A percentile compares a stretch with the other conserved stretches of the same genome.
Conservation (phyloP, 2,329 filamentous ascomycete genomes). For the Alternaria conjuncta region DNA sequence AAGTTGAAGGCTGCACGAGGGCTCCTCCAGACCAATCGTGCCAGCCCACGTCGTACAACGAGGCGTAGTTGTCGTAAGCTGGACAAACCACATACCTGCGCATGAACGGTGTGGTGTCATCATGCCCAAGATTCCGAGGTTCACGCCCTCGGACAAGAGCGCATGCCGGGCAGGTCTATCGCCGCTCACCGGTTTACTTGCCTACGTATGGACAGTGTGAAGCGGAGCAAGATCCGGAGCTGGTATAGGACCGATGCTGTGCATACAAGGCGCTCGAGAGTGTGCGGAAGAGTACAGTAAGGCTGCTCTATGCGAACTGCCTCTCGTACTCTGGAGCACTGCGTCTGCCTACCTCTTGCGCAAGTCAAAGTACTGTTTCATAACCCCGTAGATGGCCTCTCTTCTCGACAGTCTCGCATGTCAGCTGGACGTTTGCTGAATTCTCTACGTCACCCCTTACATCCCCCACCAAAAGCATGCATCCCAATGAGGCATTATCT, state of each 20-base stretch:
- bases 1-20: not conserved
- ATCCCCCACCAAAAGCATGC: not conserved
- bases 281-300: not conserved
- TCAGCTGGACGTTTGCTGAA: not conserved
- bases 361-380: not conserved
- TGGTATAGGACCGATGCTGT: conserved; percentile 8
- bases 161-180: conserved; percentile 3
- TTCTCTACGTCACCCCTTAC: not conserved
- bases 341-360: not conserved
- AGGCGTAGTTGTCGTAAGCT: conserved; percentile 1
- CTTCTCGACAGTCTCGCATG: not conserved
- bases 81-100: conserved; percentile 1
- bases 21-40: conserved; percentile 2
- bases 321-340: not conserved
- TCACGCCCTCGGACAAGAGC: conserved; percentile 11
- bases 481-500: not conserved
- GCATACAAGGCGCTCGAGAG: not conserved
- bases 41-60: conserved; percentile 7
- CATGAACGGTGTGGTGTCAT: conserved; percentile 1
- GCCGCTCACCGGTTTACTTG: not conserved
- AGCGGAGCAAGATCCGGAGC: not conserved
- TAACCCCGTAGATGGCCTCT: not conserved
- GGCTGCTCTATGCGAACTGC: conserved; percentile 8
- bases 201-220: not conserved
- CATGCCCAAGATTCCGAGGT: not conserved